Conservation (phyloP, 2,329 filamentous ascomycete species). For the Eutypa lata region DNA sequence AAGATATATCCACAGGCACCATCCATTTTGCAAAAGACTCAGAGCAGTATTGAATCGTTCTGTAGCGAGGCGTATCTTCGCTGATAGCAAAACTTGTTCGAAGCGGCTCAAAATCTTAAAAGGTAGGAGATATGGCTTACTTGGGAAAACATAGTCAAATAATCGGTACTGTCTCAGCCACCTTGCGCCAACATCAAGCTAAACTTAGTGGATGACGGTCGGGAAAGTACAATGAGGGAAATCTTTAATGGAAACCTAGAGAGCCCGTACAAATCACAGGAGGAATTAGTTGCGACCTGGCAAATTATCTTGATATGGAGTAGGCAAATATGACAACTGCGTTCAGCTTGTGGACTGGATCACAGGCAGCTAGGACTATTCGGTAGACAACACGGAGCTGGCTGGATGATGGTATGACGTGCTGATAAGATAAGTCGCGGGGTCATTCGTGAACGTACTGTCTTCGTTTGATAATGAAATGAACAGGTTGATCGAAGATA, state of each 20-base stretch:
- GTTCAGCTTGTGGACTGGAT: not conserved
- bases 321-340: no score
- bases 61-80: no score
- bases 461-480: not conserved
- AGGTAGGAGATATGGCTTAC: conserved; percentile 4
- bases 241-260: no score
- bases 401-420: not conserved
- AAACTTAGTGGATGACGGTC: not conserved
- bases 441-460: conserved; percentile 1
- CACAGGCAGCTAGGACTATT: no score
- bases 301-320: no score
- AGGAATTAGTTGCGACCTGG: no score
- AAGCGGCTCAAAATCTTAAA: not conserved
- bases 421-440: conserved; percentile 7
- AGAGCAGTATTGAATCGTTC: not conserved
- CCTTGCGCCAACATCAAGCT: not conserved
- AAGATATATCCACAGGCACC: not conserved
- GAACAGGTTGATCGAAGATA: not conserved
- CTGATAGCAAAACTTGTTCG: no score
- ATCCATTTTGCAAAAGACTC: no score
- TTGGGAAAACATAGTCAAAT: conserved; percentile 12
- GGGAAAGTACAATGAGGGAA: no score
- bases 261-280: no score
- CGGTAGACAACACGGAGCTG: no score
- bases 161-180: not conserved